Evolutionary conservation across 352 stramenopile genomes (phyloP).

Genomic region (Thalassiosira mediterranea): DNA sequence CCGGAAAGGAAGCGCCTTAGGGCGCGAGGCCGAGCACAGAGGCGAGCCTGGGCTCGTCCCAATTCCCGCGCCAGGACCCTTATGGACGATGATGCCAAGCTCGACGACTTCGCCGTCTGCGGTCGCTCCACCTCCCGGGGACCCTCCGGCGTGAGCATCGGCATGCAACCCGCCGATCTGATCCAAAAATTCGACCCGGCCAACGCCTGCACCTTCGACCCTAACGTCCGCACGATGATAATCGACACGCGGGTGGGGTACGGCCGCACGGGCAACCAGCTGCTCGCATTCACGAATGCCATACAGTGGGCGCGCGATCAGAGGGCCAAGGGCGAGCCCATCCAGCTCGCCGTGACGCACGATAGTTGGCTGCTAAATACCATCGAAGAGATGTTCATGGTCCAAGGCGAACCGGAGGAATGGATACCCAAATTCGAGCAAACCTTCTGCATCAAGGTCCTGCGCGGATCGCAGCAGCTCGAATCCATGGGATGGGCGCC

Average conservation of each 20-base stretch:
- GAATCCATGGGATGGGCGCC: constrained; percentile 1
- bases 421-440: constrained; percentile 23
- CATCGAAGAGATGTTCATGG: background rate
- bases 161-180: background rate
- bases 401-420: background rate
- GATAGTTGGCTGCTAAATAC: no score
- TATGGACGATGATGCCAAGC: no score
- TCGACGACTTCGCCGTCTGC: background rate
- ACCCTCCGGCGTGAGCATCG: no score
- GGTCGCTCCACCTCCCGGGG: background rate
- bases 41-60: no score
- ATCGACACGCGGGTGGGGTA: background rate
- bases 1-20: no score
- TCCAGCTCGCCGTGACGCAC: constrained; percentile 8
- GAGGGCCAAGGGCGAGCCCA: background rate
- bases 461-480: constrained; percentile 13
- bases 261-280: constrained; percentile 24
- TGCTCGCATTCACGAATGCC: constrained; percentile 31
- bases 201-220: background rate
- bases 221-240: no score
- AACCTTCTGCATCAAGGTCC: constrained; percentile 33
- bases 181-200: background rate
- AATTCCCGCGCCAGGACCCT: no score
- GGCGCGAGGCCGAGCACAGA: no score
- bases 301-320: constrained; percentile 22